Evolutionary conservation across 768 basidiomycete species (phyloP), one percentile per base, ranked within the genome.

Genomic region (Serendipita vermifera): DNA sequence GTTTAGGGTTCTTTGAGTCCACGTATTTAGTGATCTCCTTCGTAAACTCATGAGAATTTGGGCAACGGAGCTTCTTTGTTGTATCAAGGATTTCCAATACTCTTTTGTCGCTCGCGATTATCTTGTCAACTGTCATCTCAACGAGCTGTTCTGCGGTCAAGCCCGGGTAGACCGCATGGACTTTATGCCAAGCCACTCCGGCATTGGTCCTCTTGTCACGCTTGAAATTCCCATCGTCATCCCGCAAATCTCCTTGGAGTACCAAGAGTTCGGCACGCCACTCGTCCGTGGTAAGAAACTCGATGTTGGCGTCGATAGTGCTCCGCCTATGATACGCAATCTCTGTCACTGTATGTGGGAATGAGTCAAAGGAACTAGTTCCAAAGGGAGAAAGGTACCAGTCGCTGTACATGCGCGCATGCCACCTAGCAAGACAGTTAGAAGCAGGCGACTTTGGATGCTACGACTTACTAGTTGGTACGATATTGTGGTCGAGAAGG

Each of bases 281-380:
- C 64, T 83, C 80, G 0, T 62, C 62, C 58, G 72, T 71, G 0
- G 76, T 72, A 29, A 83, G 66, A 62, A 82, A 83, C 0, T 77
- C 76, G 3, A 82, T 73, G 54, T 81, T 78, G 2, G 75, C 81
- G 31, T 78, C 76, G 38, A 83, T 77, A 0, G 75, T 79, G 24
- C 67, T 62, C 62, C 79, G 76, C 26, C 67, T 66, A 59, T 82
- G 79, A 59, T 80, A 77, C 0, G 73, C 66, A 22, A 82, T 74
- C 62, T 81, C 79, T 0, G 81, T 82, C 2, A 81, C 79, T 26
- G 81, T 79, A 3, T n/a, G n/a, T n/a, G n/a, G n/a, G n/a, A n/a
- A n/a, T n/a, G n/a, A n/a, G n/a, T n/a, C n/a, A n/a, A n/a, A n/a
- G n/a, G n/a, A n/a, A n/a, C n/a, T n/a, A n/a, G n/a, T n/a, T n/a